Evolutionary conservation across 2,329 filamentous ascomycete species (phyloP).

Genomic region (Beauveria asiatica): DNA sequence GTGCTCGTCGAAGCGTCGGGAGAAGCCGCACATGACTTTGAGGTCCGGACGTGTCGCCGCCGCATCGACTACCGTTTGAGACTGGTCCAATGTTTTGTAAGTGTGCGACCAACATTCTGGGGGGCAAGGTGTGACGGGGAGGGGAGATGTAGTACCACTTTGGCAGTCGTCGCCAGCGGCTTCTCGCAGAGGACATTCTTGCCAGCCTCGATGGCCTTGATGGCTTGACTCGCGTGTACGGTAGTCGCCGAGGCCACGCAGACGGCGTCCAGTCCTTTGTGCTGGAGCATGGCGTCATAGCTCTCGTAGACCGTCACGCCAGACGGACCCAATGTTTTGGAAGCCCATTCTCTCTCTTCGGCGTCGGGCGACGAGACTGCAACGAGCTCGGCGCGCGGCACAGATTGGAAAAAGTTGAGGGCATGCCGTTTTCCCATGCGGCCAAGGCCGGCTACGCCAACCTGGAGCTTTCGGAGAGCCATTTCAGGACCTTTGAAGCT

Average conservation of each 20-base stretch:
- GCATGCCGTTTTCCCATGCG: constrained; percentile 45
- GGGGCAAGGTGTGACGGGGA: neutral
- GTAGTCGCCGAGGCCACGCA: neutral
- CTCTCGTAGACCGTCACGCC: neutral
- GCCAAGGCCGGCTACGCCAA: constrained; percentile 41
- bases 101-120: neutral
- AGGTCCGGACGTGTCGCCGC: constrained; percentile 47
- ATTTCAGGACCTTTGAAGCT: neutral
- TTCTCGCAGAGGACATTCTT: neutral
- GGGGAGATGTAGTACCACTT: neutral
- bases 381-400: constrained; percentile 39
- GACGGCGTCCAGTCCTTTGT: neutral
- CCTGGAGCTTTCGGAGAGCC: constrained; percentile 25
- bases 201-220: neutral
- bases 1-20: constrained; percentile 49
- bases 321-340: constrained; percentile 27
- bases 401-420: constrained; percentile 36
- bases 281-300: neutral
- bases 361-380: constrained; percentile 40
- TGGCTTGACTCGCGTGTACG: neutral
- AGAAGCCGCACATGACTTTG: constrained; percentile 49
- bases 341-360: constrained; percentile 39
- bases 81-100: neutral
- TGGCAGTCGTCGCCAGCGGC: neutral
- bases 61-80: neutral